Evolutionary conservation across 2,329 filamentous ascomycete species (phyloP), one percentile per base, ranked within the genome.

Genomic region (Xylariaceae sp.): DNA sequence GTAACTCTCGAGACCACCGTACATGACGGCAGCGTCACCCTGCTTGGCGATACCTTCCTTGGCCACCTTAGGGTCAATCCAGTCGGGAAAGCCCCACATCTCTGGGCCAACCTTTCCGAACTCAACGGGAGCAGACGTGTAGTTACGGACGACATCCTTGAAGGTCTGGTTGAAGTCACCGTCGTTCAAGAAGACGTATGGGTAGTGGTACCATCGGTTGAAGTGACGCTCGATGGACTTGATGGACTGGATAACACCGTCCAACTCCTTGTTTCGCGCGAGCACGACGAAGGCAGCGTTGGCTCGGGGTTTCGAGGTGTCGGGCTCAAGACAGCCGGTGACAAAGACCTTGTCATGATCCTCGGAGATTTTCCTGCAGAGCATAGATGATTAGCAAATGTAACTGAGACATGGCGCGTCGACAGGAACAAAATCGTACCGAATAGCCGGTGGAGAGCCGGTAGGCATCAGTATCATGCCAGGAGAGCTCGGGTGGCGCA

Each of bases 221-320:
- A 99, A 99, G 76, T 99, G 94, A 68, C 94, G 85, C 79, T 99
- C 94, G 67, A 99, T 92, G 49, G 93, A 97, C 79, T 97, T 97
- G 74, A 99, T 84, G 8, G 94, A 97, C 75, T 97, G 91, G 65
- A 99, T 85, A 45, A 99, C 94, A 61, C 94, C 94, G 0, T 96
- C 92, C 65, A 99, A 75, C 77, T 99, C 94, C 80, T 96, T 95
- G 74, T 99, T 97, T 69, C 94, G 82, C 57, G 94, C 94, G 61
- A 99, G 82, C 45, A 99, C 92, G 64, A 99, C 94, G 70, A 99
- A 96, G 30, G 91, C 93, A 62, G 90, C 94, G 72, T 97, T 99
- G 67, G 90, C 94, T 71, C 92, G 85, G 48, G 91, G 90, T 62
- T 86, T 82, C 66, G 84, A 86, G 39, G 87, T 89, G 70, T 95